Percentiles rank a stretch among this genome's conserved stretches.
These are phyloP conservation scores for Caryocar brasiliense DNA, from an alignment of 441 rosid species.

Conservation along the genomic window DNA sequence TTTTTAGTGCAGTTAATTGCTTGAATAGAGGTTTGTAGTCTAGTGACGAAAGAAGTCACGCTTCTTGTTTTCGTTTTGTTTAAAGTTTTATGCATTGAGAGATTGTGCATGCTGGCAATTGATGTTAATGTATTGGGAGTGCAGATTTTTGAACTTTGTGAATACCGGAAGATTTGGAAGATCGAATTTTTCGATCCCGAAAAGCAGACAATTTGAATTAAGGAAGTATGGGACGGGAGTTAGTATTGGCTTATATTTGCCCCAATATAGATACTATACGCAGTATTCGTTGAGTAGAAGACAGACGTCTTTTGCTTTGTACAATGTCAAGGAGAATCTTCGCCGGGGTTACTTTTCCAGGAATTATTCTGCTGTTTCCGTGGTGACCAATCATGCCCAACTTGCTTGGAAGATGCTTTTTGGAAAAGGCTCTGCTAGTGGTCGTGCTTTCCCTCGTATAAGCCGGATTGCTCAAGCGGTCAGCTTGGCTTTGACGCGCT, in stretches of 20 bases:
- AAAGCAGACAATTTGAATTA: constrained; percentile 20
- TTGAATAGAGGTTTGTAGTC: no score
- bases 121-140: constrained; percentile 10
- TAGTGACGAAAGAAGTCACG: not conserved
- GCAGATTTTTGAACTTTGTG: constrained; percentile 52
- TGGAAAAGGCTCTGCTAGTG: constrained; percentile 24
- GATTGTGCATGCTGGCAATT: not conserved
- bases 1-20: no score
- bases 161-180: constrained; percentile 31
- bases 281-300: constrained; percentile 30
- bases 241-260: constrained; percentile 31
- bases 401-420: constrained; percentile 60
- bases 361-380: constrained; percentile 33
- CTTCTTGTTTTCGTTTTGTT: not conserved
- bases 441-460: constrained; percentile 27
- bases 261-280: constrained; percentile 27
- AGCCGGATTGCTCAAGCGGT: constrained; percentile 77
- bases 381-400: constrained; percentile 43
- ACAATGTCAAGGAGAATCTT: constrained; percentile 23
- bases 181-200: constrained; percentile 22
- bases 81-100: not conserved
- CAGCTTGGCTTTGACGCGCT: constrained; percentile 69
- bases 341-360: constrained; percentile 18
- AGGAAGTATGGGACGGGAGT: constrained; percentile 35
- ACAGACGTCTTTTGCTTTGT: constrained; percentile 15